phyloP scores from a whole-genome alignment of 2,329 filamentous ascomycete genomes.

The Penicillium digitatum region DNA sequence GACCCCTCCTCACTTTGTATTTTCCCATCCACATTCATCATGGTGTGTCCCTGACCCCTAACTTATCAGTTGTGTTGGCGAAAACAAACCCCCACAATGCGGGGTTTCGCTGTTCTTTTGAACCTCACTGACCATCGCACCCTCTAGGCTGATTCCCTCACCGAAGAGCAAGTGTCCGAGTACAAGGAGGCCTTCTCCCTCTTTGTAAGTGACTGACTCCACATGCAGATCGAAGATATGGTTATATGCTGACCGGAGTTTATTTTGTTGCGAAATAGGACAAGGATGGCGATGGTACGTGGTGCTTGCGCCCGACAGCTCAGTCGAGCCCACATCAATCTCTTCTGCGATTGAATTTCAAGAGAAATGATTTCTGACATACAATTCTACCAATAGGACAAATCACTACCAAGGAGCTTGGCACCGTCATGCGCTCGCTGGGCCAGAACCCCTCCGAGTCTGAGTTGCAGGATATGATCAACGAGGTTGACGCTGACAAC shows the following conservation, averaged over 20 bases:
- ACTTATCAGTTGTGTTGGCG: slow-evolving; percentile 5
- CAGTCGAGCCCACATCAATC: background rate
- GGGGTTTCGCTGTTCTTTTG: slow-evolving; percentile 27
- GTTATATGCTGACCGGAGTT: slow-evolving; percentile 16
- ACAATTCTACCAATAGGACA: slow-evolving; percentile 56
- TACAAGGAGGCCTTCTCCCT: slow-evolving; percentile 99
- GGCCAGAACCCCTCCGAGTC: slow-evolving; percentile 88
- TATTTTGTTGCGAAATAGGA: slow-evolving; percentile 53
- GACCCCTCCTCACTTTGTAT: slow-evolving; percentile 15
- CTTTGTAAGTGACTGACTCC: slow-evolving; percentile 71
- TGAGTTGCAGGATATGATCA: slow-evolving; percentile 90
- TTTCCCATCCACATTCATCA: slow-evolving; percentile 24
- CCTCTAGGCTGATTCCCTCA: slow-evolving; percentile 87
- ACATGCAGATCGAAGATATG: background rate
- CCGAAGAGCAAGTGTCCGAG: slow-evolving; percentile 99
- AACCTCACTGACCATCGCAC: slow-evolving; percentile 28
- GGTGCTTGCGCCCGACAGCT: slow-evolving; percentile 10
- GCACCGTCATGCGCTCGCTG: slow-evolving; percentile 85
- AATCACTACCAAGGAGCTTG: slow-evolving; percentile 87
- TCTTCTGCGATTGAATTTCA: background rate
- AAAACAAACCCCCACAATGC: slow-evolving; percentile 32
- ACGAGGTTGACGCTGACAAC: slow-evolving; percentile 88
- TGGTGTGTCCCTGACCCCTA: slow-evolving; percentile 26
- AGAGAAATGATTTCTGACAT: slow-evolving; percentile 9
- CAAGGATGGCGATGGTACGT: slow-evolving; percentile 88